A percentile compares a stretch with the other conserved stretches of the same genome.
phyloP scores from a whole-genome alignment of 2,329 filamentous ascomycete genomes.

The Pseudopithomyces chartarum region DNA sequence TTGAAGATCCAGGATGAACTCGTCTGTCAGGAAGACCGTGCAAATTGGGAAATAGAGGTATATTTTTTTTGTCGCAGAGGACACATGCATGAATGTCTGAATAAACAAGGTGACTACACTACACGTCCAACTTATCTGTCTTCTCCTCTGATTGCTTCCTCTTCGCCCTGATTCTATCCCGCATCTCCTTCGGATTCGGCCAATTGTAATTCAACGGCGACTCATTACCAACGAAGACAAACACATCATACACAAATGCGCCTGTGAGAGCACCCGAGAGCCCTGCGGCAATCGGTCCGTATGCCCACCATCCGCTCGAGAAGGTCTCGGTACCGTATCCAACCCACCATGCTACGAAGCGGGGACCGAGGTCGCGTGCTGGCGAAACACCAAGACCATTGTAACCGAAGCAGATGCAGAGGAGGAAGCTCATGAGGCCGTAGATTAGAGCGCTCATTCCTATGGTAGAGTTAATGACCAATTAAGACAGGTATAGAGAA shows the following conservation, averaged over 20 bases:
- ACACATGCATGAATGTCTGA: neutral
- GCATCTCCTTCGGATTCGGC: slow-evolving; percentile 30
- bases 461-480: slow-evolving; percentile 56
- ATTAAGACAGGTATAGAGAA: slow-evolving; percentile 64
- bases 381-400: slow-evolving; percentile 63
- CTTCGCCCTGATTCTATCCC: slow-evolving; percentile 19
- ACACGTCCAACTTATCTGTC: slow-evolving; percentile 15
- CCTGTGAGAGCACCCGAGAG: slow-evolving; percentile 32
- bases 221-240: slow-evolving; percentile 39
- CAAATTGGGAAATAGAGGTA: neutral
- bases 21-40: no score
- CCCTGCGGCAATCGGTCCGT: slow-evolving; percentile 31
- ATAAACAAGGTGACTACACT: neutral
- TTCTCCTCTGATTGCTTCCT: slow-evolving; percentile 23
- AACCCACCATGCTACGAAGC: slow-evolving; percentile 69
- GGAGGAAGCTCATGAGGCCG: slow-evolving; percentile 29
- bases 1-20: no score
- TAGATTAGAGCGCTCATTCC: slow-evolving; percentile 55
- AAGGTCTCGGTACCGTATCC: slow-evolving; percentile 64
- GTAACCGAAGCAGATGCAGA: slow-evolving; percentile 32
- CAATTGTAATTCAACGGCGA: slow-evolving; percentile 37
- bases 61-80: neutral
- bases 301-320: slow-evolving; percentile 31
- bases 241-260: slow-evolving; percentile 35
- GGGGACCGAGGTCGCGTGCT: slow-evolving; percentile 72